Conservation (phyloP, 2,329 filamentous ascomycete species). For the Sodiomyces alkalinus region DNA sequence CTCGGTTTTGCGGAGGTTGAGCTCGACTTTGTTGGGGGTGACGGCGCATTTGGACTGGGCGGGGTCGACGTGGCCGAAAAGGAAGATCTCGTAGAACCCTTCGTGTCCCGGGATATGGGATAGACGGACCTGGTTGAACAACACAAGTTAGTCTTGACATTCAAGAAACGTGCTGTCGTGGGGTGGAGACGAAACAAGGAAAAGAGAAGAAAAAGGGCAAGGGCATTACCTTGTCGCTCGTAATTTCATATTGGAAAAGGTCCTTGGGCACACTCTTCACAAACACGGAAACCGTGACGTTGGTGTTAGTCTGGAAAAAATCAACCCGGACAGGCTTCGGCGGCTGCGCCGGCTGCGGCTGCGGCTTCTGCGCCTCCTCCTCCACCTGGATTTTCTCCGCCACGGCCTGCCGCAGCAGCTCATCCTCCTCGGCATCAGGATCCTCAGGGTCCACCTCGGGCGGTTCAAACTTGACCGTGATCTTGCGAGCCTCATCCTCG, state of each 20-base stretch:
- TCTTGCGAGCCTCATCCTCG: constrained; percentile 30
- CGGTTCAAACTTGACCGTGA: constrained; percentile 17
- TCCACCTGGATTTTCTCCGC: constrained; percentile 2
- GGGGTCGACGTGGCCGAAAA: constrained; percentile 51
- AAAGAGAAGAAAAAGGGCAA: neutral
- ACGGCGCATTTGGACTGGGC: constrained; percentile 45
- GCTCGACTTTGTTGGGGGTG: constrained; percentile 66
- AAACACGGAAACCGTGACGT: constrained; percentile 24
- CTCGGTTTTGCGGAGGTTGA: constrained; percentile 52
- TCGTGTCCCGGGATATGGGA: constrained; percentile 8
- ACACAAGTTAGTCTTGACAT: neutral
- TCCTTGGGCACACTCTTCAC: constrained; percentile 26
- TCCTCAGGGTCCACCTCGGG: constrained; percentile 10
- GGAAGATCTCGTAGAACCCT: constrained; percentile 11
- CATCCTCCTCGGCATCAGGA: constrained; percentile 11
- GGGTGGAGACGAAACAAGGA: constrained; percentile 1
- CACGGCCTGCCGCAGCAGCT: constrained; percentile 10
- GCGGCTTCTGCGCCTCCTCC: neutral
- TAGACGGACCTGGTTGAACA: constrained; percentile 6
- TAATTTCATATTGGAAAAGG: constrained; percentile 21
- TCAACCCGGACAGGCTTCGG: constrained; percentile 16
- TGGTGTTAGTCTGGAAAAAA: constrained; percentile 18
- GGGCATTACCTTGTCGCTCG: constrained; percentile 10
- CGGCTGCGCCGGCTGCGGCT: constrained; percentile 7
- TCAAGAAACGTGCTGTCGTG: constrained; percentile 15